Percentiles rank a stretch among this genome's conserved stretches.
phyloP scores from a whole-genome alignment of 2,329 filamentous ascomycete species.

The Aspergillus sojae region DNA sequence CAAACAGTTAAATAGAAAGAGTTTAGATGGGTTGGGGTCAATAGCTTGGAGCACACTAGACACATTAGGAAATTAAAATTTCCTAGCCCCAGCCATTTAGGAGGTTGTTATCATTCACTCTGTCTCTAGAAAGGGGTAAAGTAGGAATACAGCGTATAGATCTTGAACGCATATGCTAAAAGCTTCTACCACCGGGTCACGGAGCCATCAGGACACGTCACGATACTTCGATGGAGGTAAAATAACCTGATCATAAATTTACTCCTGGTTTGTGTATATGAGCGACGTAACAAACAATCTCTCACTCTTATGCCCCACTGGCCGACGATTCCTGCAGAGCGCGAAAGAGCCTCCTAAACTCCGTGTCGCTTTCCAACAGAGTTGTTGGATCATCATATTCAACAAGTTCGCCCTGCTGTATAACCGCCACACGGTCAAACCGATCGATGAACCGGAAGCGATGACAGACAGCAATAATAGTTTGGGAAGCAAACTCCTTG shows the following conservation, averaged over 20 bases:
- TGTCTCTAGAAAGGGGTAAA: background rate
- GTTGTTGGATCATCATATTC: slow-evolving; percentile 14
- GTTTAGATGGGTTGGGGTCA: background rate
- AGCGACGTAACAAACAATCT: no score
- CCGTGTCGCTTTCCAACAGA: slow-evolving; percentile 1
- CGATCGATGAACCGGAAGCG: slow-evolving; percentile 28
- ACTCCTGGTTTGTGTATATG: no score
- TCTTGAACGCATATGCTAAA: background rate
- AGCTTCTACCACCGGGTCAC: background rate
- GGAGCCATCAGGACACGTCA: no score
- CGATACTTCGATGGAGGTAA: no score
- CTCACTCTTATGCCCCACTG: no score
- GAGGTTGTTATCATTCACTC: background rate
- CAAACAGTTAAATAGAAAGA: background rate
- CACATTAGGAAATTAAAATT: background rate
- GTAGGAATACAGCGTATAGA: background rate
- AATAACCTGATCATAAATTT: no score
- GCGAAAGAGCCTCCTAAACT: background rate
- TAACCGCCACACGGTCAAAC: slow-evolving; percentile 31
- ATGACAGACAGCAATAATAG: slow-evolving; percentile 33
- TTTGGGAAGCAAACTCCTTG: slow-evolving; percentile 27
- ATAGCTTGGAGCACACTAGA: background rate
- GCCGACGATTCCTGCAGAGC: background rate
- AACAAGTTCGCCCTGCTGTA: slow-evolving; percentile 26
- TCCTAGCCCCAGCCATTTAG: background rate